These are phyloP conservation scores for Fereydounia khargensis DNA, from an alignment of 1,284 basidiomycete species.

Conservation along the genomic window DNA sequence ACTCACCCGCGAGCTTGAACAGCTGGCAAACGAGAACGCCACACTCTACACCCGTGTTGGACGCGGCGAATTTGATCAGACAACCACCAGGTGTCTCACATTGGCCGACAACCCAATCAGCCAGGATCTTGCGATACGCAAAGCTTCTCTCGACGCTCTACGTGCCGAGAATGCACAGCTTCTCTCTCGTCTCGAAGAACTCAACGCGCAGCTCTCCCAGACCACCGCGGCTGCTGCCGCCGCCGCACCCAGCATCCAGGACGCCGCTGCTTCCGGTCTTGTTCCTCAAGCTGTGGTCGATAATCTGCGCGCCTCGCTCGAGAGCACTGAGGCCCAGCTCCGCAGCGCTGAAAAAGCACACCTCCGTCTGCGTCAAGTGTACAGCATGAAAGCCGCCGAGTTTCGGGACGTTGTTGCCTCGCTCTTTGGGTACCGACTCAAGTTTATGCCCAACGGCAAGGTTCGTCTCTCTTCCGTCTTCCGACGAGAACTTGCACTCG, in stretches of 20 bases:
- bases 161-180: conserved; percentile 74
- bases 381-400: conserved; percentile 71
- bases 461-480: conserved; percentile 78
- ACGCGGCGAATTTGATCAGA: conserved; percentile 74
- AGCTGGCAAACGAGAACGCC: conserved; percentile 64
- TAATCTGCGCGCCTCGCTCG: conserved; percentile 62
- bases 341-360: no score
- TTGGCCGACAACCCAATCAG: conserved; percentile 73
- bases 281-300: conserved; percentile 67
- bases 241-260: conserved; percentile 60
- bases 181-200: conserved; percentile 55
- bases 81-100: conserved; percentile 69
- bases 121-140: conserved; percentile 69
- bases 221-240: not conserved
- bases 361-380: no score
- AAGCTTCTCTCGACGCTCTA: conserved; percentile 68
- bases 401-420: conserved; percentile 76
- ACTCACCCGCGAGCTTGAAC: conserved; percentile 34
- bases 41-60: conserved; percentile 63
- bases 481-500: conserved; percentile 58
- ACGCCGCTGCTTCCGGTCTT: no score
- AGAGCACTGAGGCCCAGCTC: no score
- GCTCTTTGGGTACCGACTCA: conserved; percentile 78
- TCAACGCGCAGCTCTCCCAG: no score
- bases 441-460: conserved; percentile 78